A percentile compares a stretch with the other conserved stretches of the same genome.
Evolutionary conservation across 371 early-diverging fungal species (phyloP).

Genomic region (Mortierella sp.): DNA sequence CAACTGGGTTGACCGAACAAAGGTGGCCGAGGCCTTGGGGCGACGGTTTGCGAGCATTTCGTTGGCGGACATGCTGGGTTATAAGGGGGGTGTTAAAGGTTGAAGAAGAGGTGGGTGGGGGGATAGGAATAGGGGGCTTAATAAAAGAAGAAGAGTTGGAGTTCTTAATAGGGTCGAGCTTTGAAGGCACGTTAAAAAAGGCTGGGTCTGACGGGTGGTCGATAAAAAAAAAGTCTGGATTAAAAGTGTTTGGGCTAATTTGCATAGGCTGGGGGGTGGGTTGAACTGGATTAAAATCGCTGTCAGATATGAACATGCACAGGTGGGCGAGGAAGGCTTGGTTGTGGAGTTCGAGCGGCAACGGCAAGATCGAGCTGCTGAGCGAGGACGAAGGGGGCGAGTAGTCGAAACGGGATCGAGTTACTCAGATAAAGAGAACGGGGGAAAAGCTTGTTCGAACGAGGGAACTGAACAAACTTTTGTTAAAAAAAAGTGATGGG

Average conservation of each 20-base stretch:
- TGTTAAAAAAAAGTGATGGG: neutral
- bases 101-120: constrained; percentile 18
- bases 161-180: constrained; percentile 19
- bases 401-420: constrained; percentile 30
- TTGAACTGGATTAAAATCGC: constrained; percentile 27
- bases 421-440: neutral
- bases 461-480: constrained; percentile 32
- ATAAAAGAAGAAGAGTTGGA: constrained; percentile 27
- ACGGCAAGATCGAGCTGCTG: constrained; percentile 19
- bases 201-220: constrained; percentile 35
- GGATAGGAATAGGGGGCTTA: constrained; percentile 44
- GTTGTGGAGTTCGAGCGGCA: constrained; percentile 28
- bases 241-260: constrained; percentile 31
- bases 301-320: constrained; percentile 55
- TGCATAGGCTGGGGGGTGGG: constrained; percentile 27
- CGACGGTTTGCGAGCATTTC: constrained; percentile 21
- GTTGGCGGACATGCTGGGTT: constrained; percentile 16
- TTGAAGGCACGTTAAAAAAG: constrained; percentile 20
- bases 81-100: constrained; percentile 18
- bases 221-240: constrained; percentile 26
- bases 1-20: constrained; percentile 7
- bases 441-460: constrained; percentile 18
- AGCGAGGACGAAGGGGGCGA: neutral
- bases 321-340: constrained; percentile 33
- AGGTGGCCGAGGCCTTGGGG: constrained; percentile 9